Evolutionary conservation across 139 green algal genomes (phyloP).

Genomic region (Chlorella sp.): DNA sequence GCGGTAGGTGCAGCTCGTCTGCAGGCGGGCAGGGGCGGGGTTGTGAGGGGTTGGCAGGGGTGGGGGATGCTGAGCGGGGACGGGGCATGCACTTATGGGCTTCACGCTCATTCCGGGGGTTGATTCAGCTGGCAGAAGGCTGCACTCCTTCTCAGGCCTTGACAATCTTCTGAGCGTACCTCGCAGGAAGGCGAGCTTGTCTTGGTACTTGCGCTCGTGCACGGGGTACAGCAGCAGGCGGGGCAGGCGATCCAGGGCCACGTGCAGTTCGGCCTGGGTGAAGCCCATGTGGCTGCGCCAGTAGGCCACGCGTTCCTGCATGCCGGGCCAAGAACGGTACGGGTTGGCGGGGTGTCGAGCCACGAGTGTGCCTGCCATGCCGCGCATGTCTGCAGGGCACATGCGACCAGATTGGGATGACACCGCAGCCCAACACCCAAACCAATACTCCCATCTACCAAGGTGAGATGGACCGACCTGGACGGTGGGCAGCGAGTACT

Average conservation of each 20-base stretch:
- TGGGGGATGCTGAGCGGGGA: background rate
- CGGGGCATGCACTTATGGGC: background rate
- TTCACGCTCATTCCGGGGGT: background rate
- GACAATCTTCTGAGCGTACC: background rate
- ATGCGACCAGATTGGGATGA: no score
- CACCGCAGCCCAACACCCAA: no score
- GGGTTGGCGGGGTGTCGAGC: background rate
- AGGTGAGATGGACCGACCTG: slow-evolving; percentile 2
- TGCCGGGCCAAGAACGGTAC: no score
- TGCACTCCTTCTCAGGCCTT: background rate
- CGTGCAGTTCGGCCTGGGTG: background rate
- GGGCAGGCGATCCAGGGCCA: slow-evolving; percentile 10
- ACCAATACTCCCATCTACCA: no score
- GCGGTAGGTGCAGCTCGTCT: slow-evolving; percentile 18
- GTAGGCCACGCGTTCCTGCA: slow-evolving; percentile 16
- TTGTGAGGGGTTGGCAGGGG: background rate
- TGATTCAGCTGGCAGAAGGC: no score
- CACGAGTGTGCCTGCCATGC: background rate
- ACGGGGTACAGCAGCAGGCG: slow-evolving; percentile 42
- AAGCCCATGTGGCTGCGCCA: slow-evolving; percentile 33
- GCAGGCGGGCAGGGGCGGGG: background rate
- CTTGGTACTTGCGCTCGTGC: slow-evolving; percentile 31
- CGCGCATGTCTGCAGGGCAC: no score
- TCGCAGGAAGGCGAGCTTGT: slow-evolving; percentile 39
- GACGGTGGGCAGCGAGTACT: slow-evolving; percentile 32